These are phyloP conservation scores for Camellia lanceoleosa DNA, from an alignment of 148 eudicot species.

Conservation along the genomic window DNA sequence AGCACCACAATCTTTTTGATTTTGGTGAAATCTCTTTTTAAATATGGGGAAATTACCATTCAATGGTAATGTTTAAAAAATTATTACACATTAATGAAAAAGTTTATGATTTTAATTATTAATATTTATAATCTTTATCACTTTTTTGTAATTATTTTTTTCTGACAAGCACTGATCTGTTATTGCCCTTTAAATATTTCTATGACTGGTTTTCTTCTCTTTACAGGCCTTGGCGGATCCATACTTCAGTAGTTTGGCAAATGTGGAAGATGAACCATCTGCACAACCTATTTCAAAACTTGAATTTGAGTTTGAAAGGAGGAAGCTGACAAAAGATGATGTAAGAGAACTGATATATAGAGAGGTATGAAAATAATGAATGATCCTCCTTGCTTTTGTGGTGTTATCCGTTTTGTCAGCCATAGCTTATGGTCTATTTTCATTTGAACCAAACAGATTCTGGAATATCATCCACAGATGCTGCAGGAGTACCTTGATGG, in stretches of 20 bases:
- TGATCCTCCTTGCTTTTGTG: not conserved
- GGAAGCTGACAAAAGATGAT: constrained; percentile 69
- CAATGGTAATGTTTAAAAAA: no score
- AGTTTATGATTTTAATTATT: no score
- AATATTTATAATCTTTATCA: no score
- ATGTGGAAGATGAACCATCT: constrained; percentile 69
- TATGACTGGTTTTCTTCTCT: constrained; percentile 15
- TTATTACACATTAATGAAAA: no score
- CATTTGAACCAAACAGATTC: constrained; percentile 58
- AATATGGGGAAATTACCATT: no score
- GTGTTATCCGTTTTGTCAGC: constrained; percentile 13
- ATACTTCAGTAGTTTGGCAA: constrained; percentile 70
- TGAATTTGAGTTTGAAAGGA: constrained; percentile 80
- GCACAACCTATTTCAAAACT: constrained; percentile 66
- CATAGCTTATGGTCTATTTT: constrained; percentile 28
- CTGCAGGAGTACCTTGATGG: constrained; percentile 82
- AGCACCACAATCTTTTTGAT: not conserved
- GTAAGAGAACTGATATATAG: constrained; percentile 82
- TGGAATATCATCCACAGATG: constrained; percentile 97
- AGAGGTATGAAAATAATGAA: constrained; percentile 51
- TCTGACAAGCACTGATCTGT: no score
- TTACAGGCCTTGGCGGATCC: constrained; percentile 80
- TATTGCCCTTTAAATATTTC: not conserved
- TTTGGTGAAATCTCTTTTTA: not conserved
- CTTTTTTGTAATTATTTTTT: no score